phyloP scores from a whole-genome alignment of 495 filamentous ascomycete genomes.

The Pseudotulostoma volvatum region DNA sequence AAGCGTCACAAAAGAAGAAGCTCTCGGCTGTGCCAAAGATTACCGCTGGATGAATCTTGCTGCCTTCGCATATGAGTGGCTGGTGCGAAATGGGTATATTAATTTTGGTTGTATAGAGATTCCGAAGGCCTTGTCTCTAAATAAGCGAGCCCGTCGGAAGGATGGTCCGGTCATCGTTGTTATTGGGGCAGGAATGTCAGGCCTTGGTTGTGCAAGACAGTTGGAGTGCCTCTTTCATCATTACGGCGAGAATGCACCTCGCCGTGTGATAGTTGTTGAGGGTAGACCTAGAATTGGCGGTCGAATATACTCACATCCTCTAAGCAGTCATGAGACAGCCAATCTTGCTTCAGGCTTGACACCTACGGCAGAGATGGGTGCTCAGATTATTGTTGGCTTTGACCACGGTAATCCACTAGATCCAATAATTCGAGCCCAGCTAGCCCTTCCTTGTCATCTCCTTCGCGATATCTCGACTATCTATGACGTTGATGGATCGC shows the following conservation, averaged over 20 bases:
- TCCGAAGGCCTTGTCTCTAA: conserved; percentile 21
- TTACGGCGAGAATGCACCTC: conserved; percentile 45
- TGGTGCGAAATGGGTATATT: conserved; percentile 81
- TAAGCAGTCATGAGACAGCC: conserved; percentile 41
- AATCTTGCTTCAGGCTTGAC: conserved; percentile 32
- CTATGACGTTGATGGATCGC: conserved; percentile 72
- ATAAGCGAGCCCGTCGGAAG: conserved; percentile 32
- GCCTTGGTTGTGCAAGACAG: conserved; percentile 82
- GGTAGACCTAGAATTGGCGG: conserved; percentile 81
- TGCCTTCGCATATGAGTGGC: conserved; percentile 79
- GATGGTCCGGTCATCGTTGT: conserved; percentile 53
- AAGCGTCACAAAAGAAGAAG: conserved; percentile 72
- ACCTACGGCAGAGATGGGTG: conserved; percentile 89
- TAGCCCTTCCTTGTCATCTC: conserved; percentile 72
- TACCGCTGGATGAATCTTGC: conserved; percentile 82
- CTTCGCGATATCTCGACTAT: conserved; percentile 75
- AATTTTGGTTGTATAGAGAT: conserved; percentile 86
- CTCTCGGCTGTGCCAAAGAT: conserved; percentile 81
- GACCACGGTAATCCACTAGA: conserved; percentile 89
- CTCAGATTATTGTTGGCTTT: conserved; percentile 94
- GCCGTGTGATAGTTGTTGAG: conserved; percentile 71
- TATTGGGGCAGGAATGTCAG: conserved; percentile 87
- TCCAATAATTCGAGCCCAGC: conserved; percentile 74
- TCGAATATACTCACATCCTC: conserved; percentile 78
- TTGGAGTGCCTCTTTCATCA: conserved; percentile 70